A percentile compares a stretch with the other conserved stretches of the same genome.
phyloP scores from a whole-genome alignment of 2,329 filamentous ascomycete genomes.

The Verticillium longisporum region DNA sequence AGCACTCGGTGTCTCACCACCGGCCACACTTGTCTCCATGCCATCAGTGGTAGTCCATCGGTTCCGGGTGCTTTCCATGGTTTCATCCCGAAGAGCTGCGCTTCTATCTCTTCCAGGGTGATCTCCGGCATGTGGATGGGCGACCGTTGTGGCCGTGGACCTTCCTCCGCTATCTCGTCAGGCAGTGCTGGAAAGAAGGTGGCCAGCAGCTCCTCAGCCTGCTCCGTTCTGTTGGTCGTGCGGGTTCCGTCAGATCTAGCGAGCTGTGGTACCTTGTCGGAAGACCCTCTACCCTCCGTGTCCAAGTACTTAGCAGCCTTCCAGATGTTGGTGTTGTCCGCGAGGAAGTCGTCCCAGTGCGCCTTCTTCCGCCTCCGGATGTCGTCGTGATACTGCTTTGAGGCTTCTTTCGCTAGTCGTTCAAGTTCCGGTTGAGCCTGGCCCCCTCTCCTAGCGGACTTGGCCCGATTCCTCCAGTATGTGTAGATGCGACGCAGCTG shows the following conservation, averaged over 20 bases:
- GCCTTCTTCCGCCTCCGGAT: conserved; percentile 16
- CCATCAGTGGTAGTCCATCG: background rate
- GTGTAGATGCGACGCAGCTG: conserved; percentile 18
- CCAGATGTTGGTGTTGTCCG: conserved; percentile 19
- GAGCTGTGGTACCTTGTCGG: conserved; percentile 16
- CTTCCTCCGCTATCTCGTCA: conserved; percentile 12
- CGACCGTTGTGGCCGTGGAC: conserved; percentile 7
- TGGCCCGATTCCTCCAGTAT: conserved; percentile 18
- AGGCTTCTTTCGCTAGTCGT: conserved; percentile 11
- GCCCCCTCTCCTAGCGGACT: conserved; percentile 7
- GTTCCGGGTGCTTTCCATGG: conserved; percentile 13
- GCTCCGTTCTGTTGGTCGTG: conserved; percentile 7
- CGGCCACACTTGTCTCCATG: conserved; percentile 1
- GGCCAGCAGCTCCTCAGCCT: conserved; percentile 13
- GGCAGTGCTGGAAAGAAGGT: conserved; percentile 15
- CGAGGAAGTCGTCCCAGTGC: conserved; percentile 19
- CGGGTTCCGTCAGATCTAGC: conserved; percentile 10
- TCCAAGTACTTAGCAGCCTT: conserved; percentile 20
- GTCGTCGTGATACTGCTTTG: conserved; percentile 16
- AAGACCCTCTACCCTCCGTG: conserved; percentile 7
- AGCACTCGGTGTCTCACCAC: background rate
- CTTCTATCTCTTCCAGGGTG: conserved; percentile 14
- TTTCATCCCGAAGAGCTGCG: conserved; percentile 12
- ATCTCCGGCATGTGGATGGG: conserved; percentile 5
- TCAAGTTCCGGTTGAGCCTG: conserved; percentile 4